Base-by-base conservation (phyloP, 179 eudicot genomes). In the Corrigiola litoralis region DNA sequence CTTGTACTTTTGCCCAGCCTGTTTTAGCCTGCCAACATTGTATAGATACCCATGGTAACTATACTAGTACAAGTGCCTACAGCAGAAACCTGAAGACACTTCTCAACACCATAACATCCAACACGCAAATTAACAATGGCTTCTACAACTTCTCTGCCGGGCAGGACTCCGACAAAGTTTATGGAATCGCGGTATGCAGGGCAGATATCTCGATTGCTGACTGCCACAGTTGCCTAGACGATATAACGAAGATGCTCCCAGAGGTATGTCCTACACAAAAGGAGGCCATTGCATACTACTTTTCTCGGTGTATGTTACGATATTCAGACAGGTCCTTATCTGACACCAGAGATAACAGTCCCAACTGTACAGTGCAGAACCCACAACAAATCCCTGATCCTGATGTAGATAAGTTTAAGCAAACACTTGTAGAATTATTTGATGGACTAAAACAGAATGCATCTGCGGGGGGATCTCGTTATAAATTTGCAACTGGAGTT, bases 401-500 rank as follows among this genome's bases (percentile, higher is more conserved):
- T 9, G 65, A 68, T 25, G 41, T 41, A 31, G 46, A 46, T 1
- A 29, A 64, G 25, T 67, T 66, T 55, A 44, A 29, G 14, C 47
- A 56, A 41, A 46, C 56, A 1, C 68, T 75, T 0, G n/a, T 28
- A 24, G 14, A 0, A 11, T 72, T 82, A 53, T 42, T 79, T 23
- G 57, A 55, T 9, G 52, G 52, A 1, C 59, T 82, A 5, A 34
- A 41, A 6, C 60, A 6, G 0, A 10, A 29, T 7, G 65, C 80
- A 8, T 73, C 75, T 1, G 14, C 54, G 1, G 80, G 78, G 25
- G 76, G 74, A 52, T 61, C 78, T 0, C 51, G 53, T 0, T 31
- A 25, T 28, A 80, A 80, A n/a, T 83, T 67, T 65, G 81, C 79
- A 5, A 56, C 70, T 0, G 70, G 68, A 9, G 45, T 33, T 2